Conservation (phyloP, 352 stramenopile species). For the Thalassiosira hispida region DNA sequence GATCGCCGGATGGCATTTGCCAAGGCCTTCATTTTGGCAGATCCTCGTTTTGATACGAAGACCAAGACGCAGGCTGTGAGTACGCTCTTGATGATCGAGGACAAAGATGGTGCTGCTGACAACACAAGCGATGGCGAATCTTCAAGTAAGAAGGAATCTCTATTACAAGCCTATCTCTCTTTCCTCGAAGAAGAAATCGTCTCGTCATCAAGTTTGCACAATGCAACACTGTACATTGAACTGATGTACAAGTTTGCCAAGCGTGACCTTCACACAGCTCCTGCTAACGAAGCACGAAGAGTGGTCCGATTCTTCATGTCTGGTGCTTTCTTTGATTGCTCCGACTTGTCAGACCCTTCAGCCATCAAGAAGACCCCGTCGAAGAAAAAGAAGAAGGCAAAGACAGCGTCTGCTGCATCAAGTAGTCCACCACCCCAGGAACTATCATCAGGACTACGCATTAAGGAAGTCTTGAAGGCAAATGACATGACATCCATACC, state of each 20-base stretch:
- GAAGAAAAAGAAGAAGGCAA: constrained; percentile 62
- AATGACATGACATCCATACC: constrained; percentile 31
- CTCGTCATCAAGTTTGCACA: constrained; percentile 39
- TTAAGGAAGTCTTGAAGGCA: constrained; percentile 41
- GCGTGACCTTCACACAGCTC: constrained; percentile 37
- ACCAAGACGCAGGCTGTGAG: constrained; percentile 68
- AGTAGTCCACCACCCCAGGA: constrained; percentile 14
- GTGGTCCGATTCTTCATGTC: constrained; percentile 70
- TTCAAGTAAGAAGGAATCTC: constrained; percentile 5
- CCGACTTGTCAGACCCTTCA: constrained; percentile 11
- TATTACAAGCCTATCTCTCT: constrained; percentile 59
- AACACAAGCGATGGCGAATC: constrained; percentile 22
- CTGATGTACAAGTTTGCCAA: constrained; percentile 67
- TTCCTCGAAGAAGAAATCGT: constrained; percentile 61
- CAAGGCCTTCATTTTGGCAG: constrained; percentile 59
- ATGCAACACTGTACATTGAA: constrained; percentile 65
- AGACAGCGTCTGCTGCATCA: constrained; percentile 32
- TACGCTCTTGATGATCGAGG: constrained; percentile 47
- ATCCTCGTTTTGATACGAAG: constrained; percentile 69
- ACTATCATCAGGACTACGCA: constrained; percentile 34
- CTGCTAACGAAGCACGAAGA: constrained; percentile 29
- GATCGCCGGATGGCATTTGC: constrained; percentile 54
- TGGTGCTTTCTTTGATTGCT: constrained; percentile 76
- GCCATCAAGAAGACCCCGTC: constrained; percentile 10
- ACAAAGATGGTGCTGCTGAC: constrained; percentile 2